Conservation (phyloP, 176 grass and related monocot species). For the Juncus inflexus region DNA sequence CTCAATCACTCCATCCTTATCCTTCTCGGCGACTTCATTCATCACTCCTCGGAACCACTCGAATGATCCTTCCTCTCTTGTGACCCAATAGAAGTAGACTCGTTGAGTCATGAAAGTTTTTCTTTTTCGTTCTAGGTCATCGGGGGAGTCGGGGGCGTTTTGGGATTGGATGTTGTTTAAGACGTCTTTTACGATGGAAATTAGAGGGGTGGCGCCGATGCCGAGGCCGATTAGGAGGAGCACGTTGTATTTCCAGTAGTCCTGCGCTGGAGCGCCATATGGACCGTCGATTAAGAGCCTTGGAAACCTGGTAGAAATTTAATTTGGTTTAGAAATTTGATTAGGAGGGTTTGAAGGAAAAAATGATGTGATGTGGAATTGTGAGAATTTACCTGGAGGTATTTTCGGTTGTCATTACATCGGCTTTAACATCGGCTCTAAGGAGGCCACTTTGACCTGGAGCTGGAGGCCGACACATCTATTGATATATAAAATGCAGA, state of each 20-base stretch:
- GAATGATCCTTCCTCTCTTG: slow-evolving; percentile 72
- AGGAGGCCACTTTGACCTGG: slow-evolving; percentile 60
- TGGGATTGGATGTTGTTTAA: slow-evolving; percentile 59
- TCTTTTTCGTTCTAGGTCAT: neutral
- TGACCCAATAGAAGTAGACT: slow-evolving; percentile 98
- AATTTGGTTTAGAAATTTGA: no score
- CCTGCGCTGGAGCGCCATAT: slow-evolving; percentile 89
- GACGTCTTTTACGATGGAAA: slow-evolving; percentile 96
- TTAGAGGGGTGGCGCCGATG: slow-evolving; percentile 87
- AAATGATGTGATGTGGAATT: neutral
- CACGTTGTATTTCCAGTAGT: slow-evolving; percentile 94
- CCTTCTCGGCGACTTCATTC: slow-evolving; percentile 87
- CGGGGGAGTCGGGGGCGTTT: neutral
- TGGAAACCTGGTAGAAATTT: slow-evolving; percentile 36
- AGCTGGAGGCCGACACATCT: slow-evolving; percentile 61
- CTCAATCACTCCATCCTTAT: slow-evolving; percentile 56
- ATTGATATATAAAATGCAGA: slow-evolving; percentile 6
- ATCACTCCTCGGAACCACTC: slow-evolving; percentile 98
- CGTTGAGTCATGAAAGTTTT: slow-evolving; percentile 56
- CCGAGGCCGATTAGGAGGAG: slow-evolving; percentile 93
- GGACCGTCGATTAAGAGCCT: slow-evolving; percentile 82
- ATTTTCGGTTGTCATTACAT: slow-evolving; percentile 25
- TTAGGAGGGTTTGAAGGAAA: no score
- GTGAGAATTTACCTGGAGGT: slow-evolving; percentile 25
- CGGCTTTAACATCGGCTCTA: slow-evolving; percentile 40